Evolutionary conservation across 2,329 filamentous ascomycete genomes (phyloP), one percentile per base, ranked within the genome.

Genomic region (Curvularia sp.): DNA sequence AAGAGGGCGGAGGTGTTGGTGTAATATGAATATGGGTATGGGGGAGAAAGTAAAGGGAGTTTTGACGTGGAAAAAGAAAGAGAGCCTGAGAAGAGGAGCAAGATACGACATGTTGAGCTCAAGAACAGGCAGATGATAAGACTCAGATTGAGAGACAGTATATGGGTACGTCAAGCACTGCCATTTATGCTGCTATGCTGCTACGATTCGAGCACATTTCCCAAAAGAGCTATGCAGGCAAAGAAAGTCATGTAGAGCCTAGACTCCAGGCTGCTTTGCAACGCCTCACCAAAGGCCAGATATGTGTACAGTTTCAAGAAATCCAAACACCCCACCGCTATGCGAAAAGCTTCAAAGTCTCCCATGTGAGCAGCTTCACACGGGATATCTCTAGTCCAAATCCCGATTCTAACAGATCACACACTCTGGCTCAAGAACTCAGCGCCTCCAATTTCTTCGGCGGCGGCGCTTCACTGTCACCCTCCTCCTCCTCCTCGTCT

Each of bases 401-500:
- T 34, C 19, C n/a, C 19, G 3, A 27, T 13, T 3, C 32, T 15
- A 21, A 4, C 32, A 32, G 8, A 27, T n/a, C 21, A 48, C 23
- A 19, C 5, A 2, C 18, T 9, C 13, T 8, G 2, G 36, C 6
- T 15, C 30, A 36, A 52, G 27, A 25, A 28, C 19, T 18, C 34
- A 21, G 6, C 7, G 41, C 46, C 36, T 50, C 46, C 15, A 30
- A 7, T n/a, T 49, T 60, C 49, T 63, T 65, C 13, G 30, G 28
- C 4, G 49, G 30, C 6, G 53, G 48, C 28, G 50, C 55, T 21
- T 50, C 50, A 5, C 10, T 21, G 32, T 13, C 13, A 5, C 19
- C 36, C 8, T 21, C 38, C 19, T 39, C 18, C 18, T 18, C 30
- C 45, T 41, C 32, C 8, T 46, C 30, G 0, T 53, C 30, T 7